phyloP scores from a whole-genome alignment of 2,329 filamentous ascomycete genomes.

The Ceratocystis cubensis region DNA sequence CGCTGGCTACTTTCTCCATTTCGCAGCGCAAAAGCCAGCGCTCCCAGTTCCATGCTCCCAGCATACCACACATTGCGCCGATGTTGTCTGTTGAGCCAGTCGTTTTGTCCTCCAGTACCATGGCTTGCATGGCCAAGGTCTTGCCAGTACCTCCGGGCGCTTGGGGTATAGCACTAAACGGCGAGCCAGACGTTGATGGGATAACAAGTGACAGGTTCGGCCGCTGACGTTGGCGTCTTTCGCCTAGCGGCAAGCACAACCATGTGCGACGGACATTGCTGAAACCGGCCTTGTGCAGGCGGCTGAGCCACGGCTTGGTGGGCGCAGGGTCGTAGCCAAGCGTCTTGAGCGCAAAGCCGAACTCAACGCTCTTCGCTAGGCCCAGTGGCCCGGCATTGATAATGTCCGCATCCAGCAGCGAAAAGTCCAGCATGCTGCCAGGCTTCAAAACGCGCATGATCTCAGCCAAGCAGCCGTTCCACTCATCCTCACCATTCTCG shows the following conservation, averaged over 20 bases:
- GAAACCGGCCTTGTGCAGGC: constrained; percentile 66
- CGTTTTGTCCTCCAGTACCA: constrained; percentile 31
- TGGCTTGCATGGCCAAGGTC: constrained; percentile 47
- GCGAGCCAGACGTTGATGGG: background rate
- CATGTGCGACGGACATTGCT: constrained; percentile 70
- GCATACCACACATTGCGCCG: constrained; percentile 64
- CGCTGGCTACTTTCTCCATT: constrained; percentile 63
- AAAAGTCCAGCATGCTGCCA: constrained; percentile 84
- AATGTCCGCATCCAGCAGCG: constrained; percentile 78
- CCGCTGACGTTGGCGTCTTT: constrained; percentile 22
- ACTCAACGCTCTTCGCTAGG: constrained; percentile 77
- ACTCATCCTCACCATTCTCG: constrained; percentile 66
- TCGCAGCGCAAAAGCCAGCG: constrained; percentile 85
- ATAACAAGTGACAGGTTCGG: constrained; percentile 29
- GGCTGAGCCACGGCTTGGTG: constrained; percentile 65
- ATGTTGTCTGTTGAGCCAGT: constrained; percentile 57
- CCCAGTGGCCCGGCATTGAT: constrained; percentile 70
- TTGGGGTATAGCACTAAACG: background rate
- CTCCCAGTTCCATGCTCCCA: constrained; percentile 89
- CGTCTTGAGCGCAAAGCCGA: constrained; percentile 77
- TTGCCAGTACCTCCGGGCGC: constrained; percentile 21
- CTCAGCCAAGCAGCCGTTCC: constrained; percentile 71
- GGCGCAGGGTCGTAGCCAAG: constrained; percentile 80
- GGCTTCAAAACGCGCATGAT: constrained; percentile 87
- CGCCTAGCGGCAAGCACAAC: constrained; percentile 76